Conservation (phyloP, 768 basidiomycete genomes). For the Pleurotus giganteus region DNA sequence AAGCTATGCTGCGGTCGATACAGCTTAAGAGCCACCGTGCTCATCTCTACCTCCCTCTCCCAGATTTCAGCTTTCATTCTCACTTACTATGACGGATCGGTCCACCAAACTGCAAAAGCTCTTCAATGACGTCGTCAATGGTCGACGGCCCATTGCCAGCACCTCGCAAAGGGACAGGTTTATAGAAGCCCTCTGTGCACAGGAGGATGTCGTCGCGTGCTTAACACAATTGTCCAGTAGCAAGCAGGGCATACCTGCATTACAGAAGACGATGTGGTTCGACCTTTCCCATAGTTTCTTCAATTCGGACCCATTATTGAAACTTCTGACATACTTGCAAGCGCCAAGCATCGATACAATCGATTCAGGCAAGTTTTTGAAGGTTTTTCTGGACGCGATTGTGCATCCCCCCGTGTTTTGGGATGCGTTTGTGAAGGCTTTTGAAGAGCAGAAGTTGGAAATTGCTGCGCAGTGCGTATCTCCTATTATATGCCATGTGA, state of each 20-base stretch:
- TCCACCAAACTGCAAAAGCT: slow-evolving; percentile 27
- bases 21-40: neutral
- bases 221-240: slow-evolving; percentile 35
- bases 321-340: slow-evolving; percentile 37
- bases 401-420: slow-evolving; percentile 54
- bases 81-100: slow-evolving; percentile 1
- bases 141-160: slow-evolving; percentile 22
- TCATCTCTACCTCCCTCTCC: neutral
- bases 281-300: slow-evolving; percentile 37
- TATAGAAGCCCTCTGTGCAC: slow-evolving; percentile 42
- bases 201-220: slow-evolving; percentile 35
- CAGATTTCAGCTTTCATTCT: neutral
- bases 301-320: slow-evolving; percentile 35
- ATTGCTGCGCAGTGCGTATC: slow-evolving; percentile 26
- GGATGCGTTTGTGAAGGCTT: slow-evolving; percentile 34
- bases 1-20: neutral
- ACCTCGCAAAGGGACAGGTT: slow-evolving; percentile 30
- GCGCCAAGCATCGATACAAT: slow-evolving; percentile 33
- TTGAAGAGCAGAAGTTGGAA: slow-evolving; percentile 28
- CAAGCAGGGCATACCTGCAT: slow-evolving; percentile 29
- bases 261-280: slow-evolving; percentile 41
- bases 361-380: slow-evolving; percentile 40
- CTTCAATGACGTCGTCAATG: slow-evolving; percentile 30
- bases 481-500: neutral
- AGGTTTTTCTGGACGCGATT: slow-evolving; percentile 35